A percentile compares a stretch with the other conserved stretches of the same genome.
Evolutionary conservation across 2,329 filamentous ascomycete species (phyloP).

Genomic region (Aspergillus sojae): DNA sequence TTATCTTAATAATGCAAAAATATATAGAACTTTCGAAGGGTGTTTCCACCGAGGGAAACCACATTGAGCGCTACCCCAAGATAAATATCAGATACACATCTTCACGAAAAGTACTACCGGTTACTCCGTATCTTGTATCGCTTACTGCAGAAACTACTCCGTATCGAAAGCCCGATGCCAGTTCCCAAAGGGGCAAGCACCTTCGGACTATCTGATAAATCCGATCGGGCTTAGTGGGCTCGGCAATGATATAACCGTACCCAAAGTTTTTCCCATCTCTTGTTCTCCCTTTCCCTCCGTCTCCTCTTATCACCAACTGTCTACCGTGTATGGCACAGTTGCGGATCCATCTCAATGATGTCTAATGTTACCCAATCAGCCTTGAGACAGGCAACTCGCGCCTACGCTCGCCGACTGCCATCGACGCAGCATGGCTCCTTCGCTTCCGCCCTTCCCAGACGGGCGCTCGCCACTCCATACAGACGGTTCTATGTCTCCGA

Average conservation of each 20-base stretch:
- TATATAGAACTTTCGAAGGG: too few species aligned
- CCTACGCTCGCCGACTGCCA: constrained; percentile 55
- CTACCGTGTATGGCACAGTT: constrained; percentile 28
- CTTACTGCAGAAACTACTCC: background rate
- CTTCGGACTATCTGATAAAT: constrained; percentile 26
- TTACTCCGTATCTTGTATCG: background rate
- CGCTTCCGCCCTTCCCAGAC: constrained; percentile 42
- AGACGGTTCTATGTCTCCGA: constrained; percentile 79
- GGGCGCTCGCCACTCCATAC: constrained; percentile 40
- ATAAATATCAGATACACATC: background rate
- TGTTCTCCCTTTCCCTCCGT: constrained; percentile 13
- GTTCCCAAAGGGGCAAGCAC: constrained; percentile 14
- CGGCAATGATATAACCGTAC: constrained; percentile 31
- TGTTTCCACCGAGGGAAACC: background rate
- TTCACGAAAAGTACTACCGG: too few species aligned
- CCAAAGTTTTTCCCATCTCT: constrained; percentile 29
- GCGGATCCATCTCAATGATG: constrained; percentile 51
- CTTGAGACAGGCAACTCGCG: constrained; percentile 72
- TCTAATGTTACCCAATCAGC: constrained; percentile 67
- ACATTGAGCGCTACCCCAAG: background rate
- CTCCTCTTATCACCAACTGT: constrained; percentile 23
- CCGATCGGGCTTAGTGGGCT: constrained; percentile 29
- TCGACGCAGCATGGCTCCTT: constrained; percentile 41
- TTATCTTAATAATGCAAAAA: background rate
- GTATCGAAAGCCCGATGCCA: constrained; percentile 13